Evolutionary conservation across 148 eudicot species (phyloP), one percentile per base, ranked within the genome.

Genomic region (Rhododendron williamsianum): DNA sequence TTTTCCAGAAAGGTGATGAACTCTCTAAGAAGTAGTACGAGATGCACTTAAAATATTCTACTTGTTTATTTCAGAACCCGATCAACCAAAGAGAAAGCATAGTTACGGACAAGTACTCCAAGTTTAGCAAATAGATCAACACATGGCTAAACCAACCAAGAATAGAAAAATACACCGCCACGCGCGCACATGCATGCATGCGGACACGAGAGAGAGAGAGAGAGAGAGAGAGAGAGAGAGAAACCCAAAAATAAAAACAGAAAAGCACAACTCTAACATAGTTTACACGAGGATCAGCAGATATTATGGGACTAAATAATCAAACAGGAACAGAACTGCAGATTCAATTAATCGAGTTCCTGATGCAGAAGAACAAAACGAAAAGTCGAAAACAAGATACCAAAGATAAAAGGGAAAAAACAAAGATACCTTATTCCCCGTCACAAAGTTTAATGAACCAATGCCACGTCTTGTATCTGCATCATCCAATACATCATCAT

Each of bases 381-480:
- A 35, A 27, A 27, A 27, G 30, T 27, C 30, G 30, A 27, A 35
- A 33, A 35, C 11, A 5, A 33, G 15, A 33, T 33, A 46, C 58
- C 33, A 2, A 45, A 35, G 9, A 67, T 46, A 33, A 36, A 35
- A 49, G 36, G 82, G n/a, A 76, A 63, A 82, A 76, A 60, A 79
- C 30, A 81, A 23, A 80, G 30, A 79, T 87, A 93, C 98, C 95
- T 92, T 96, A 86, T 96, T 94, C 76, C 95, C 97, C 95, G 92
- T 92, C 54, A 94, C 91, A 46, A 90, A 91, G 67, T 91, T 96
- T 81, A 94, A 86, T 41, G 98, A 95, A 63, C 95, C 89, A 81
- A 95, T 88, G 79, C 99, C 98, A 84, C 99, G 93, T 86, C 96
- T 93, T 79, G 99, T 96, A 79, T 95, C 98, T 83, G 99, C 99